Evolutionary conservation across 345 rosid genomes (phyloP), one percentile per base, ranked within the genome.

Genomic region (Xanthoceras sorbifolium): DNA sequence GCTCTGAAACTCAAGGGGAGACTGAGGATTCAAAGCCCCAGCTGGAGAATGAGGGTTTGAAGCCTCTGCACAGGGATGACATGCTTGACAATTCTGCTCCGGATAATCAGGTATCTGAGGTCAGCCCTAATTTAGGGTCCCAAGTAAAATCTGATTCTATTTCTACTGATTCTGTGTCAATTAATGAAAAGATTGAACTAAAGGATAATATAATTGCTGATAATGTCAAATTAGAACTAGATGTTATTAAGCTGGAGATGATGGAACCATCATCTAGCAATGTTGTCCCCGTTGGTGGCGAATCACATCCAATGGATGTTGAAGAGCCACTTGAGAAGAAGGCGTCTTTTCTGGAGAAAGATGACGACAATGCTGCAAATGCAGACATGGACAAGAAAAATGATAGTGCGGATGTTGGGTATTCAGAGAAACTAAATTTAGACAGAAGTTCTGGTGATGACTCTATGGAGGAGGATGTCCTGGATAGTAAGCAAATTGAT

Each of bases 391-490:
- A 75, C 87, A 89, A 86, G 89, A 90, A 85, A 80, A 91, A 73
- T 86, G 92, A 87, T 80, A 78, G 67, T 80, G 80, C 81, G 32
- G 90, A 94, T 93, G 76, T 89, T 83, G 93, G 89, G 71, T 85
- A 94, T 81, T 90, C 91, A 3, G 98, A 97, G 84, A 94, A 91
- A 85, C 87, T 97, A 78, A 94, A 91, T 85, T 90, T 97, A 79
- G 99, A 94, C 82, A 89, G 94, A 85, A 89, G 94, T 87, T 94
- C 99, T 74, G 97, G 96, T 86, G 99, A 97, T 85, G 99, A 94
- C 71, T 92, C 97, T 50, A 89, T 91, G 93, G 97, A 92, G 72
- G 97, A 97, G 76, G 98, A 97, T 86, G 88, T 90, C 82, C 82
- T 89, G 52, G 99, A 90, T 73, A 86, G 83, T 78, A 96, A 91